phyloP scores from a whole-genome alignment of 495 filamentous ascomycete species.

The Podospora comata region DNA sequence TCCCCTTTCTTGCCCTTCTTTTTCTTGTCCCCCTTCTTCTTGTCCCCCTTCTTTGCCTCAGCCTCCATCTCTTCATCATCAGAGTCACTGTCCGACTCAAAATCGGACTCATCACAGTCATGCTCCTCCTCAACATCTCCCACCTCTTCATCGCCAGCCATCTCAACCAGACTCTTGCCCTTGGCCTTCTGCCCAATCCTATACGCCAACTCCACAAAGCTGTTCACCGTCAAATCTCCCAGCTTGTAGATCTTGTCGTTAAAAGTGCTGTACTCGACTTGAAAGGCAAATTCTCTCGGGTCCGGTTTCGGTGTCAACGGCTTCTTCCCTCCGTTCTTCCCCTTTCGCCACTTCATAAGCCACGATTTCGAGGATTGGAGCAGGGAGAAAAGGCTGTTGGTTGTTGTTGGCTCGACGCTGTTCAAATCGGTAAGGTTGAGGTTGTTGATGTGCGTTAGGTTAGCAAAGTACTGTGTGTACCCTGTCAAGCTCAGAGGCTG shows the following conservation, averaged over 20 bases:
- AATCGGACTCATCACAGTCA: not conserved
- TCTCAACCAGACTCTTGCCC: slow-evolving; percentile 21
- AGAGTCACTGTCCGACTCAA: slow-evolving; percentile 18
- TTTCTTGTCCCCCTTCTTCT: slow-evolving; percentile 15
- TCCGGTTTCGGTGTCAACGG: slow-evolving; percentile 47
- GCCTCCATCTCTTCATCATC: slow-evolving; percentile 20
- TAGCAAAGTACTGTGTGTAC: slow-evolving; percentile 90
- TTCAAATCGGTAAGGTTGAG: slow-evolving; percentile 18
- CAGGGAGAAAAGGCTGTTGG: not conserved
- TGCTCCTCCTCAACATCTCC: slow-evolving; percentile 1
- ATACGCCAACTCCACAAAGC: slow-evolving; percentile 71
- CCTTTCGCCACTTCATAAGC: slow-evolving; percentile 47
- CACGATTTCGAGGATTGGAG: slow-evolving; percentile 19
- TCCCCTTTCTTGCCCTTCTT: not conserved
- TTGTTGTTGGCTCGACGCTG: slow-evolving; percentile 38
- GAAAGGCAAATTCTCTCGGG: slow-evolving; percentile 64
- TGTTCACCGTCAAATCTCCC: slow-evolving; percentile 81
- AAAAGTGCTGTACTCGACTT: slow-evolving; percentile 83
- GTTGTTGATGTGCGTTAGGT: slow-evolving; percentile 83
- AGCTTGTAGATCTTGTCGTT: slow-evolving; percentile 71
- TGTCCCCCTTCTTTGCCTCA: slow-evolving; percentile 3
- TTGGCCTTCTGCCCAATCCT: slow-evolving; percentile 60
- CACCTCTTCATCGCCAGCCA: slow-evolving; percentile 14
- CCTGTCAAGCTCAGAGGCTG: slow-evolving; percentile 73
- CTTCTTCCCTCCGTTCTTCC: slow-evolving; percentile 57